phyloP scores from a whole-genome alignment of 768 basidiomycete genomes.

The Mycena chlorophos region DNA sequence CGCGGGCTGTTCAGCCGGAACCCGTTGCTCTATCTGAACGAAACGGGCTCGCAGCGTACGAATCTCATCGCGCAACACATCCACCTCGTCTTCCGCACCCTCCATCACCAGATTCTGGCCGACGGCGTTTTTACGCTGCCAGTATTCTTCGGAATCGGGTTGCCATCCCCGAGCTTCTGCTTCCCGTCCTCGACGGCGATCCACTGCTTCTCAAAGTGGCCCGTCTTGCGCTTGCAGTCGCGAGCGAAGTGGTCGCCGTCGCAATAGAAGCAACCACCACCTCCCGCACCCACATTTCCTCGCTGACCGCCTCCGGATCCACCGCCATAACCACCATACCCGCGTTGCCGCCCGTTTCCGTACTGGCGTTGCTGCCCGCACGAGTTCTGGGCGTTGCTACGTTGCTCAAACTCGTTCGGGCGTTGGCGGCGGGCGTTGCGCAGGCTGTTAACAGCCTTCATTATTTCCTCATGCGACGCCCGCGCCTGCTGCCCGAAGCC shows the following conservation, averaged over 20 bases:
- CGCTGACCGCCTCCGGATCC: background rate
- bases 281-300: background rate
- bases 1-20: background rate
- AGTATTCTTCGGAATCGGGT: slow-evolving; percentile 11
- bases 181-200: slow-evolving; percentile 8
- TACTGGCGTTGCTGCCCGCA: slow-evolving; percentile 1
- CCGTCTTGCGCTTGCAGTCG: slow-evolving; percentile 2
- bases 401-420: background rate
- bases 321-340: background rate
- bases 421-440: background rate
- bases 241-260: slow-evolving; percentile 8
- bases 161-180: slow-evolving; percentile 5
- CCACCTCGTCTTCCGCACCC: background rate
- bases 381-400: background rate
- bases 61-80: slow-evolving; percentile 4
- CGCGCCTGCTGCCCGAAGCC: too few species aligned
- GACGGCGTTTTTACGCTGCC: slow-evolving; percentile 5
- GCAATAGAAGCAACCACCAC: slow-evolving; percentile 8
- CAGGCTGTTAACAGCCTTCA: background rate
- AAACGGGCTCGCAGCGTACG: slow-evolving; percentile 9
- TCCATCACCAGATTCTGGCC: slow-evolving; percentile 2
- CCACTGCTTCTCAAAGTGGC: slow-evolving; percentile 9
- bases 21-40: slow-evolving; percentile 3
- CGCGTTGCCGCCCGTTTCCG: too few species aligned
- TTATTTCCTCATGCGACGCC: slow-evolving; percentile 3